phyloP scores from a whole-genome alignment of 1,284 basidiomycete genomes.

The Gymnopus androsaceus region DNA sequence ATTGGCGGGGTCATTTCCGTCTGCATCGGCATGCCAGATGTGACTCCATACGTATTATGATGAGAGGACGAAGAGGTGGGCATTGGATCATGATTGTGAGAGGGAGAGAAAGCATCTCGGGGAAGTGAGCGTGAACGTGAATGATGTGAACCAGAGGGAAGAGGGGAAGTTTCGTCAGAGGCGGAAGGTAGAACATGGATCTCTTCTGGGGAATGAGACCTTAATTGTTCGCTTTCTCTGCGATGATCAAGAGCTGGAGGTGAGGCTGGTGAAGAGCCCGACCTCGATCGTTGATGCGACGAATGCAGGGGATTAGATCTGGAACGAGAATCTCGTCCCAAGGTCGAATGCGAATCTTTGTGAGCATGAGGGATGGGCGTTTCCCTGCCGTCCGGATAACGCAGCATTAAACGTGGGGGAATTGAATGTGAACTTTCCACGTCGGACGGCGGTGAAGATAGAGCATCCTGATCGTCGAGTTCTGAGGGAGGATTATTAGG shows the following conservation, averaged over 20 bases:
- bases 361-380: constrained; percentile 51
- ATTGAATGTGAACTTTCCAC: constrained; percentile 63
- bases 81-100: constrained; percentile 22
- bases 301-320: constrained; percentile 24
- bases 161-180: constrained; percentile 29
- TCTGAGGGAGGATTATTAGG: constrained; percentile 62
- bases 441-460: constrained; percentile 55
- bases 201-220: constrained; percentile 47
- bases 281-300: constrained; percentile 16
- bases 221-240: constrained; percentile 24
- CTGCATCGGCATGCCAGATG: constrained; percentile 23
- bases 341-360: constrained; percentile 17
- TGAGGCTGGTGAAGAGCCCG: constrained; percentile 13
- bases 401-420: constrained; percentile 71
- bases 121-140: constrained; percentile 47
- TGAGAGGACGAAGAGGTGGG: constrained; percentile 26
- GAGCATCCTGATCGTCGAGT: constrained; percentile 45
- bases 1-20: constrained; percentile 8
- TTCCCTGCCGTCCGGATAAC: constrained; percentile 65
- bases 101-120: constrained; percentile 31
- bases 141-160: constrained; percentile 30
- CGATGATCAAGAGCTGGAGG: constrained; percentile 25
- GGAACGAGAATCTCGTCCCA: constrained; percentile 20
- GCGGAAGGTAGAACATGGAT: constrained; percentile 55
- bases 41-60: constrained; percentile 23